Base-by-base conservation (phyloP, 805 yeast species). In the Candida tibetensis region DNA sequence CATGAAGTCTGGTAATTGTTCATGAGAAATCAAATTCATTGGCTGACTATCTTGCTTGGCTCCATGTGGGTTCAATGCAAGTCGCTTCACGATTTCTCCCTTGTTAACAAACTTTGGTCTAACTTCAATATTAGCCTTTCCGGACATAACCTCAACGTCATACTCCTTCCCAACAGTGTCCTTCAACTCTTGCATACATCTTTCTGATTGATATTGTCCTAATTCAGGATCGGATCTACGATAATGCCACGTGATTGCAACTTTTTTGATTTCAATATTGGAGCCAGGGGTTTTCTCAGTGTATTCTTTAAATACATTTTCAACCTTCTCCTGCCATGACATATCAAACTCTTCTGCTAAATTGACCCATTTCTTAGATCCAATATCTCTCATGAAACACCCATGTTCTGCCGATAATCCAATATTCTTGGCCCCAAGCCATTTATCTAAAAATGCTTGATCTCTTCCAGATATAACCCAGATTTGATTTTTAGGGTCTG, bases 401-500 rank as follows among this genome's bases (percentile, higher is more conserved):
- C 99, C 99, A 60, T 93, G 99, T 57, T 93, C 99, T 0, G 99
- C 98, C 41, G 95, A 82, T 37, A 93, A 71, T 1, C 97, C 96
- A 23, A 93, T 66, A 40, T 76, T 69, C 45, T 74, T 74, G 2
- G 74, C 53, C 5, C 97, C 97, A 45, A 90, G 67, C 93, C 96
- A 89, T 62, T 81, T 79, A 45, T 85, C 95, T 52, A 93, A 72
- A 55, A 93, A 93, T 35, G 71, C 77, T 64, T 86, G 95, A 60
- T 93, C 99, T 50, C 99, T 78, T 2, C 99, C 99, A 28, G 95
- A 83, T 43, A 93, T 91, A 47, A 93, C 79, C 99, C 99, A 93
- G 30, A 93, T 81, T 57, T 81, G 82, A 63, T 93, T 93, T 43
- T 71, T 71, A 5, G 91, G 88, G 58, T 91, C 98, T 10, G 71